Evolutionary conservation across 164 flowering plant species (phyloP), one percentile per base, ranked within the genome.

Genomic region (Liquidambar formosana): DNA sequence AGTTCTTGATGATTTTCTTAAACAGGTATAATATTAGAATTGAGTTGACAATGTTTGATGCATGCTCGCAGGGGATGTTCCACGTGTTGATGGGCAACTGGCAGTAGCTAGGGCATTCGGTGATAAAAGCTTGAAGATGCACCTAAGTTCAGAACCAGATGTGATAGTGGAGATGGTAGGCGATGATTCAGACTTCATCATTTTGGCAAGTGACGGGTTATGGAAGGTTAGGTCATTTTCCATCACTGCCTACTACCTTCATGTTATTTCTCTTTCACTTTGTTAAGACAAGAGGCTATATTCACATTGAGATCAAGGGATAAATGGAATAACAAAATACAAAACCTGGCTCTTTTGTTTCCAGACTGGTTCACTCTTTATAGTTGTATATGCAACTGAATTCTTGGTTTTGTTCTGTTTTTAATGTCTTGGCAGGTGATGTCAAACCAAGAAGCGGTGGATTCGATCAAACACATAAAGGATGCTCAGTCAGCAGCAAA

Each of bases 21-120:
- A 33, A 33, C 6, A 33, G 6, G 41, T 33, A 16, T 57, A 21
- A 6, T 10, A 14, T 6, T 4, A 54, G 43, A 58, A 57, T 27
- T 57, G 11, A 64, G 16, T 47, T 54, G 2, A 38, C 46, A 45
- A 46, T 57, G 25, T 51, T 11, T 38, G 23, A 25, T 56, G 46
- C 47, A 25, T 56, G 46, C 47, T 57, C 68, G 38, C 76, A 90
- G 96, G 96, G 58, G 94, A 92, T 60, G 97, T 90, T 28, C 85
- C 97, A 26, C 84, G 96, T 38, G 94, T 90, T 49, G 97, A 92
- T 74, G 97, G 97, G n/a, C 96, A 90, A 81, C 77, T 92, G 41
- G 96, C 96, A 2, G 92, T 92, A 33, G 89, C 96, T 15, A 86
- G 97, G 78, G 96, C 96, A 61, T 90, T 92, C 77, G 97, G 97